phyloP scores from a whole-genome alignment of 345 rosid species.

The Punica granatum region DNA sequence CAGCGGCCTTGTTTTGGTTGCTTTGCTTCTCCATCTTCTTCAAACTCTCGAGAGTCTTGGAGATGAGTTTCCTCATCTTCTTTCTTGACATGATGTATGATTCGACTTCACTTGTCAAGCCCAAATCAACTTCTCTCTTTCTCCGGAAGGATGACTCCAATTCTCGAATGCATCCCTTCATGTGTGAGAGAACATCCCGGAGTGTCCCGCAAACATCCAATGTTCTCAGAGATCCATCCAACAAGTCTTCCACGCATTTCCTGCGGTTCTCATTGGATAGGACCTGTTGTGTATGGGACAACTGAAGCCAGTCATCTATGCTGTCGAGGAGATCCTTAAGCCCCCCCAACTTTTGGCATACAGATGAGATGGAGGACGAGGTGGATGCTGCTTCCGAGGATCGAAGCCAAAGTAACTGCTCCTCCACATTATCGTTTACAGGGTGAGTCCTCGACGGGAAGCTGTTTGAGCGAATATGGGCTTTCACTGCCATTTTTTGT shows the following conservation, averaged over 20 bases:
- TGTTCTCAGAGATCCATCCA: constrained; percentile 35
- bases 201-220: constrained; percentile 32
- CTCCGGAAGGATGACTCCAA: constrained; percentile 9
- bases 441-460: constrained; percentile 20
- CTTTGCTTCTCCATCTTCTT: constrained; percentile 12
- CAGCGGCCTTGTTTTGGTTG: neutral
- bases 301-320: constrained; percentile 13
- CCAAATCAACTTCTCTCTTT: constrained; percentile 6
- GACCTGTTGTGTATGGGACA: constrained; percentile 14
- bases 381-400: constrained; percentile 6
- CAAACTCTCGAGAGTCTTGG: neutral
- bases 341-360: constrained; percentile 7
- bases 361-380: neutral
- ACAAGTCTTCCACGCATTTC: constrained; percentile 18
- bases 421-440: constrained; percentile 6
- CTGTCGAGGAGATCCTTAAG: constrained; percentile 11
- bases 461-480: constrained; percentile 20
- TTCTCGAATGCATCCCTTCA: constrained; percentile 9
- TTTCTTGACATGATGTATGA: constrained; percentile 1
- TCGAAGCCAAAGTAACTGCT: constrained; percentile 13
- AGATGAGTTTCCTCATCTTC: constrained; percentile 2
- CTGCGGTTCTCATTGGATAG: neutral
- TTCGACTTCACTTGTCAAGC: constrained; percentile 1
- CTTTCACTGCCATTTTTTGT: constrained; percentile 1
- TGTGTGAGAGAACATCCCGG: constrained; percentile 23